Percentiles rank a stretch among this genome's conserved stretches.
Conservation (phyloP, 2,329 filamentous ascomycete species). For the Blumeriella jaapii region DNA sequence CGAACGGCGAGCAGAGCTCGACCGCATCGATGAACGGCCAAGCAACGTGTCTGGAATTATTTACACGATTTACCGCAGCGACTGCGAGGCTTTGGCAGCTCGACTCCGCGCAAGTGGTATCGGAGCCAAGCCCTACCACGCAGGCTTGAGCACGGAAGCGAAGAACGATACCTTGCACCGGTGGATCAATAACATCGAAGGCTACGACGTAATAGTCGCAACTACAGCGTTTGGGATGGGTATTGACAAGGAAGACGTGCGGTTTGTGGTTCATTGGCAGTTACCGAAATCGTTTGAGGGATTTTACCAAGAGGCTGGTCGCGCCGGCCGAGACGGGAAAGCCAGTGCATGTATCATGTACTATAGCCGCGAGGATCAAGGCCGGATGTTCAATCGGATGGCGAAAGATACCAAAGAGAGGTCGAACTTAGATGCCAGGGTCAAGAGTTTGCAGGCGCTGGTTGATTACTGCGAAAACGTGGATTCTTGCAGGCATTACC, state of each 20-base stretch:
- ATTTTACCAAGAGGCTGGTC: constrained; percentile 90
- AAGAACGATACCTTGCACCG: constrained; percentile 60
- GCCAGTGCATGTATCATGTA: constrained; percentile 81
- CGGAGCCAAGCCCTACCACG: constrained; percentile 62
- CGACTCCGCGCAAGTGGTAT: constrained; percentile 57
- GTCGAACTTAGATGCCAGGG: constrained; percentile 38
- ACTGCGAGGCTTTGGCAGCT: constrained; percentile 60
- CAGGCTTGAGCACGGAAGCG: constrained; percentile 52
- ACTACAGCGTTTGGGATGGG: constrained; percentile 98
- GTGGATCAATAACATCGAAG: constrained; percentile 62
- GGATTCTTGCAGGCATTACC: constrained; percentile 58
- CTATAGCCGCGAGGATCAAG: constrained; percentile 78
- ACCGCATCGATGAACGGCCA: constrained; percentile 38
- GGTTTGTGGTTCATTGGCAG: constrained; percentile 92
- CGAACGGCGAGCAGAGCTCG: constrained; percentile 45
- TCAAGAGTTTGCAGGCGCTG: constrained; percentile 55
- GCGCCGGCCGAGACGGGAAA: constrained; percentile 81
- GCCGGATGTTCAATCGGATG: constrained; percentile 52
- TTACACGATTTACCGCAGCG: constrained; percentile 63
- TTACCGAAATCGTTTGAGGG: constrained; percentile 90
- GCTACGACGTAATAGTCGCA: constrained; percentile 86
- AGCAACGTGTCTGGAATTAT: constrained; percentile 67
- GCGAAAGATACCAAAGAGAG: constrained; percentile 33
- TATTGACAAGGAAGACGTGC: constrained; percentile 89
- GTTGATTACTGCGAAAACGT: constrained; percentile 75